Base-by-base conservation (phyloP, 2,329 filamentous ascomycete species). In the Ceratocystis lukuohia region DNA sequence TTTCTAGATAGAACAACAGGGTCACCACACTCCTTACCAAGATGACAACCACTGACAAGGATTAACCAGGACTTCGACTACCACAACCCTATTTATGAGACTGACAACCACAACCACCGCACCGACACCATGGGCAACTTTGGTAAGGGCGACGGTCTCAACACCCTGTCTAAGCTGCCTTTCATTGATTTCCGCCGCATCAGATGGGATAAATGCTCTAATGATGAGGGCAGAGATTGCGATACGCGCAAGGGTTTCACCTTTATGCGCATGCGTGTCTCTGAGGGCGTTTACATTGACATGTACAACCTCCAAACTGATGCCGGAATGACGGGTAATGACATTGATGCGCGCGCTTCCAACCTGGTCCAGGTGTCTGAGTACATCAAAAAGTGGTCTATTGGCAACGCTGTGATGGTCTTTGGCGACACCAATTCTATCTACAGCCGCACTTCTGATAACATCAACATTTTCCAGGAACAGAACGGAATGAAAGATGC, bases 241-340 rank as follows among this genome's bases (percentile, higher is more conserved):
- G 75, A 88, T 69, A 88, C 85, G 0, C 86, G 84, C 25, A 88
- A 88, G 74, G 86, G 86, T 15, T 88, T 87, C 73, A 87, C 84
- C 0, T 84, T 84, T 61, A 87, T 88, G 84, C 80, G 84, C 12
- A 73, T 81, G 50, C 74, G 77, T 22, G 70, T 87, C 15, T 78
- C 77, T 7, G 65, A 64, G 67, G 64, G 64, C n/a, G 78, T 83
- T 6, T 85, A 81, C 68, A 74, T 86, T 28, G 85, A 88, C 72
- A 76, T 82, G 6, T 88, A 88, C 76, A 88, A 88, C 72, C 71
- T 88, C 5, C 86, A 88, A 72, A 76, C 84, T 1, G 86, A 88
- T 72, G 86, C 86, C 20, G 85, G 84, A 17, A 80, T 77, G 37
- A 78, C 82, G 62, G 70, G 73, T 2, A 79, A 70, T 1, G 85